Percentiles rank a stretch among this genome's conserved stretches.
Evolutionary conservation across 2,329 filamentous ascomycete species (phyloP).

Genomic region (Botrytis porri): DNA sequence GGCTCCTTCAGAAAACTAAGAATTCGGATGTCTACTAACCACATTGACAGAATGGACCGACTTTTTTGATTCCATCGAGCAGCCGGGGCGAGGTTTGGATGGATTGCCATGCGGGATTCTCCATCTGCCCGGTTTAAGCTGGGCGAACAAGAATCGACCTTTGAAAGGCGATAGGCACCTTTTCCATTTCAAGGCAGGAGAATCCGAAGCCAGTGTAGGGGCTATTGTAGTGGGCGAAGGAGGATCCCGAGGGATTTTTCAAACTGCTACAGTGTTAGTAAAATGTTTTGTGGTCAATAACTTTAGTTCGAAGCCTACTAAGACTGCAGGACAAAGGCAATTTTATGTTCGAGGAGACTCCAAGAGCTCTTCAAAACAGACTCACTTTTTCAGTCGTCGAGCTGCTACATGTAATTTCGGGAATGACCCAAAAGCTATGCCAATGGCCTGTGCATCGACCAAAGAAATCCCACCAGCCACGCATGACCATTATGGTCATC

Average conservation of each 20-base stretch:
- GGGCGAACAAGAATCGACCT: conserved; percentile 38
- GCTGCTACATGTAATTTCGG: not conserved
- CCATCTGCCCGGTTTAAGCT: conserved; percentile 45
- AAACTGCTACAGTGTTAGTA: not conserved
- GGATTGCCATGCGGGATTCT: conserved; percentile 41
- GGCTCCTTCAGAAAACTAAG: too few species aligned
- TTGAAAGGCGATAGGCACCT: conserved; percentile 50
- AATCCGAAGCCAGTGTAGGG: conserved; percentile 25
- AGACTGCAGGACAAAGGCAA: not conserved
- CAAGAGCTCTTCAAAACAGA: conserved; percentile 92
- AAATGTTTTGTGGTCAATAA: too few species aligned
- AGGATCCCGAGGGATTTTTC: not conserved
- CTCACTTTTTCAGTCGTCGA: conserved; percentile 67
- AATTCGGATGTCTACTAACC: not conserved
- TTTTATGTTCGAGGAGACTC: conserved; percentile 61
- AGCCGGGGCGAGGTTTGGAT: not conserved
- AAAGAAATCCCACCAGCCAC: too few species aligned
- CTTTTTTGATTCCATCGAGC: not conserved
- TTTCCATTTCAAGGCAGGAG: conserved; percentile 44
- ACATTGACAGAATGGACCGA: not conserved
- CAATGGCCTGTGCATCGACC: not conserved
- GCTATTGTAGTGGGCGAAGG: not conserved
- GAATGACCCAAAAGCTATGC: not conserved
- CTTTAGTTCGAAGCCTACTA: not conserved
- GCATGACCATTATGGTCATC: not conserved